Conservation (phyloP, 192 early-diverging fungal genomes). For the Pilobolus umbonatus region DNA sequence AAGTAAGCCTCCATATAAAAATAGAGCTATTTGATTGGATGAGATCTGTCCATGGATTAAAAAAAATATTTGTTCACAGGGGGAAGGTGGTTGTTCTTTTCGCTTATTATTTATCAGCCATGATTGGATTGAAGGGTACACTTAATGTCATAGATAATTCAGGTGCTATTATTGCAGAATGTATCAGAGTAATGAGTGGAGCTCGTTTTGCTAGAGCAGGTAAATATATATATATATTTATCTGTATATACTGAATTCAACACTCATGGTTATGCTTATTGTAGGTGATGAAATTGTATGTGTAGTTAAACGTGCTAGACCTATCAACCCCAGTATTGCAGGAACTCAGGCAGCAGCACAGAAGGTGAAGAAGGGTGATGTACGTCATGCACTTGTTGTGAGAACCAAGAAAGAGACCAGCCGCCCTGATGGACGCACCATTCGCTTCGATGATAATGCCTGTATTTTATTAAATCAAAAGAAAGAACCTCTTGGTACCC, state of each 20-base stretch:
- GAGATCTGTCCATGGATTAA: no score
- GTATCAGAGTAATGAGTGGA: conserved; percentile 86
- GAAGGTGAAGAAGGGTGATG: conserved; percentile 92
- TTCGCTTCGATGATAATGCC: conserved; percentile 97
- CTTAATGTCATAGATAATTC: conserved; percentile 97
- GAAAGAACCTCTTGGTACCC: conserved; percentile 89
- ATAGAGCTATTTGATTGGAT: no score
- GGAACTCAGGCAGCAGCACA: conserved; percentile 50
- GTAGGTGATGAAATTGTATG: conserved; percentile 92
- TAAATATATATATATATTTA: conserved; percentile 11
- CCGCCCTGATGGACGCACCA: conserved; percentile 86
- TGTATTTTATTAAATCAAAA: conserved; percentile 92
- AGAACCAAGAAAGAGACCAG: conserved; percentile 84
- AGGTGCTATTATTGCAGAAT: conserved; percentile 88
- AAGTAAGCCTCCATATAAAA: not conserved
- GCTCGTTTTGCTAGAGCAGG: conserved; percentile 66
- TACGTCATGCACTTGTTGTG: conserved; percentile 85
- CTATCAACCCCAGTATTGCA: conserved; percentile 54
- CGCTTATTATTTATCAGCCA: conserved; percentile 20
- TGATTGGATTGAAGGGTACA: conserved; percentile 79
- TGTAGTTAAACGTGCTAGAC: conserved; percentile 90
- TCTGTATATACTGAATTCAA: not conserved
- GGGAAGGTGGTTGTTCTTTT: not conserved
- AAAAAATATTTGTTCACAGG: no score
- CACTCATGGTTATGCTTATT: not conserved